A percentile compares a stretch with the other conserved stretches of the same genome.
These are phyloP conservation scores for Setomelanomma holmii DNA, from an alignment of 2,329 filamentous ascomycete species.

Conservation along the genomic window DNA sequence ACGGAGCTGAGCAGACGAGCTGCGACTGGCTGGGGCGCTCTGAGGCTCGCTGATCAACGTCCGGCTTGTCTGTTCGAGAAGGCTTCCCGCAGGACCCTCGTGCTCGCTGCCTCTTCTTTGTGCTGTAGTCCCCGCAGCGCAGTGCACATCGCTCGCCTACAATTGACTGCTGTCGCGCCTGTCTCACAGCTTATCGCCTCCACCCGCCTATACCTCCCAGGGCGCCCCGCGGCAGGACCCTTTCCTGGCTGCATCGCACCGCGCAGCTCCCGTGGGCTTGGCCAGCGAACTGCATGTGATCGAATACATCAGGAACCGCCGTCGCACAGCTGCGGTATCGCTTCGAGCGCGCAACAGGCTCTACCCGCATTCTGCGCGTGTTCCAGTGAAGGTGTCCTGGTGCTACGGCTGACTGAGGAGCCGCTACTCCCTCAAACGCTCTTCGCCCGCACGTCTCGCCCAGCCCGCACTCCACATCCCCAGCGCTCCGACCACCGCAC, in stretches of 20 bases:
- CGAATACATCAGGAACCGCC: slow-evolving; percentile 23
- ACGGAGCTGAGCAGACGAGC: neutral
- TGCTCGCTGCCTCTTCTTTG: slow-evolving; percentile 3
- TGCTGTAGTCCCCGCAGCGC: neutral
- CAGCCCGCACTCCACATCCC: neutral
- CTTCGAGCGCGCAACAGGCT: too few relatives aligned
- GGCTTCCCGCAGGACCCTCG: slow-evolving; percentile 15
- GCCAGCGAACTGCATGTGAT: slow-evolving; percentile 43
- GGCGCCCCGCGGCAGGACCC: slow-evolving; percentile 14
- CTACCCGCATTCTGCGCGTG: slow-evolving; percentile 16
- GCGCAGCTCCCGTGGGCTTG: slow-evolving; percentile 21
- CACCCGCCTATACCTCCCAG: slow-evolving; percentile 2
- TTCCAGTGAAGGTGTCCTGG: neutral
- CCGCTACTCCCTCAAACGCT: neutral
- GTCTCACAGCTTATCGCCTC: slow-evolving; percentile 1
- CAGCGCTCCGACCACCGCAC: neutral
- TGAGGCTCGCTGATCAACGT: slow-evolving; percentile 14
- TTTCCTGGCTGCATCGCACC: slow-evolving; percentile 3
- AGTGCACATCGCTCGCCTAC: neutral
- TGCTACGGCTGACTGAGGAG: neutral
- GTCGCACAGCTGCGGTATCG: slow-evolving; percentile 42
- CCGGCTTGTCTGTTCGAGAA: slow-evolving; percentile 25
- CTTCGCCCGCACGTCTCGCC: too few relatives aligned
- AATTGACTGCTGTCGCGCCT: neutral
- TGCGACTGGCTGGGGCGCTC: slow-evolving; percentile 7